Base-by-base conservation (phyloP, 1,139 yeast genomes). In the Debaryomyces fabryi region DNA sequence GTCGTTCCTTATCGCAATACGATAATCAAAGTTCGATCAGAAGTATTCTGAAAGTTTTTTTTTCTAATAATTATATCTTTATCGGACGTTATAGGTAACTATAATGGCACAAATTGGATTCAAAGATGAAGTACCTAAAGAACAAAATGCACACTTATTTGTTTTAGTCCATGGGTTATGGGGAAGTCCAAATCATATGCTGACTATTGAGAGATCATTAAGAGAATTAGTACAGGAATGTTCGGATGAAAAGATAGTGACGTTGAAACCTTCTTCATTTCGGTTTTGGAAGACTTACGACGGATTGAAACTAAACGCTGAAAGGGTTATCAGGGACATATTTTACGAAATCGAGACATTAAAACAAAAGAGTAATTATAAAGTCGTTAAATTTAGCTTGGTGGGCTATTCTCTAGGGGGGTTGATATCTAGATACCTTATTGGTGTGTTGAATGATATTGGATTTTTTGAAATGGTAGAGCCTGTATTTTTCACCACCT, bases 161-260 rank as follows among this genome's bases (percentile, higher is more conserved):
- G 87, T 90, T 15, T 69, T 91, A n/a, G 76, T 88, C 32, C 97
- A 91, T 65, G 97, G 96, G 62, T 72, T 92, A 30, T 89, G 96
- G 88, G 97, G 97, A 2, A 83, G 86, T 38, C 87, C 93, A 4
- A 76, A 77, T 41, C 96, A 91, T 63, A 74, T 91, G 80, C 68
- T 74, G 36, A 74, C 87, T 10, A 68, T 88, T 43, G 85, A 82
- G 54, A 72, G 76, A 24, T 71, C 81, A 13, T 61, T 90, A 23
- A 71, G 72, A 36, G 72, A 73, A 30, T 64, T 74, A 3, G 54
- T 81, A 3, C 58, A 62, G 2, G 62, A 56, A 3, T 67, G 65
- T 7, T 59, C 70, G 5, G 57, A 66, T 6, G 81, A 78, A 25
- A 71, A 74, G 29, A 69, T 85, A 2, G 79, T 81, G 18, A 76